Evolutionary conservation across 176 grass and related monocot species (phyloP), one percentile per base, ranked within the genome.

Genomic region (Aegilops umbellulata): DNA sequence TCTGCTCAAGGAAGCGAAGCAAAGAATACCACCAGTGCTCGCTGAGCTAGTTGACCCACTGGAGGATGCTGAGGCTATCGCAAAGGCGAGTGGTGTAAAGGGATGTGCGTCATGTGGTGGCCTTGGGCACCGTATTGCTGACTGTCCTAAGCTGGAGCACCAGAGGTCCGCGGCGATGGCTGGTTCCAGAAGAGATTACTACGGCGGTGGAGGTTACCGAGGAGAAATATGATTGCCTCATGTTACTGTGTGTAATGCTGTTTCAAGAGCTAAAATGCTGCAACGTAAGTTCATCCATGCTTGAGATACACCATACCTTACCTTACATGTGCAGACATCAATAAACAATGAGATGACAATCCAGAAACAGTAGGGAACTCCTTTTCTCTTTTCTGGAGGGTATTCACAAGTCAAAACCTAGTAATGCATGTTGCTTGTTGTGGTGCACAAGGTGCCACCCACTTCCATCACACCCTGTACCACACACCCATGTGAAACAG

Each of bases 101-200:
- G 97, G 97, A 38, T 99, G 97, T 49, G 90, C 85, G 4, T 96
- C 95, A 57, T 99, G 97, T 88, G 94, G 97, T 79, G 97, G 97
- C 13, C 94, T 96, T 74, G 97, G 97, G 17, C 97, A 99, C 80
- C 94, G 94, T 42, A 89, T 99, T 62, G 25, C 86, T 12, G 94
- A 99, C 55, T 99, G 97, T 55, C 97, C 97, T 0, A 96, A 98
- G 86, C 60, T 94, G 88, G 97, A 99, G 76, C 97, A 94, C 80
- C 97, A 99, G 42, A 95, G 91, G 65, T 90, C 97, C 30, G 86
- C 94, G 75, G 94, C 90, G 5, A 95, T 98, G 51, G 97, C 97
- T 11, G 90, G 88, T 57, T 95, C 92, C 3, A 94, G 92, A 76
- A 90, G 86, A 82, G 97, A 99, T 86, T 92, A 96, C 42, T 96